phyloP scores from a whole-genome alignment of 331 rosid species.

The Stylosanthes scabra region DNA sequence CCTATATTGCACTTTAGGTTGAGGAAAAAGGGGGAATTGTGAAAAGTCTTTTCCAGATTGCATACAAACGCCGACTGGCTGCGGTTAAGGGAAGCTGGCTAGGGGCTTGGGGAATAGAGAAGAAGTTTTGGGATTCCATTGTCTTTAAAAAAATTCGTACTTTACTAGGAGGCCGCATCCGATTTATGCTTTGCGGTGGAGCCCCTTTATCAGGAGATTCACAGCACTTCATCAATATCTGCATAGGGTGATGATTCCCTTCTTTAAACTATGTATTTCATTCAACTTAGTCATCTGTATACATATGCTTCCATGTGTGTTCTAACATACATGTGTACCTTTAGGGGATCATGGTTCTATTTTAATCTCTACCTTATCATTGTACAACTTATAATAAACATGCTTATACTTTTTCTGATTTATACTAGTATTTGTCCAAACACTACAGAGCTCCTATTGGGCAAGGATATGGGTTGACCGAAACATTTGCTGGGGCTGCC shows the following conservation, averaged over 20 bases:
- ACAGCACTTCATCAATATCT: conserved; percentile 84
- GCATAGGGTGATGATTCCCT: conserved; percentile 77
- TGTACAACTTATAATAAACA: background rate
- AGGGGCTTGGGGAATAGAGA: conserved; percentile 96
- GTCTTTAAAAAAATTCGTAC: conserved; percentile 66
- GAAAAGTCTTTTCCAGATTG: conserved; percentile 69
- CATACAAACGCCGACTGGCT: conserved; percentile 68
- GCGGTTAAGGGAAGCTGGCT: conserved; percentile 95
- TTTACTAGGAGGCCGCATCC: conserved; percentile 75
- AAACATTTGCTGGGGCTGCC: conserved; percentile 96
- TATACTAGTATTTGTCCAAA: conserved; percentile 10
- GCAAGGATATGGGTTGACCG: conserved; percentile 96
- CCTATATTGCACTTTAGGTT: conserved; percentile 56
- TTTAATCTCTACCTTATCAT: background rate
- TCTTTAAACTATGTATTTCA: conserved; percentile 17
- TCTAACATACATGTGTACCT: background rate
- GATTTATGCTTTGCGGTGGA: conserved; percentile 89
- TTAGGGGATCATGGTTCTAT: background rate
- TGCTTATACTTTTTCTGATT: background rate
- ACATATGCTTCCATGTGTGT: background rate
- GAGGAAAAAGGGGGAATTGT: conserved; percentile 70
- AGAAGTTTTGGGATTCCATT: conserved; percentile 67
- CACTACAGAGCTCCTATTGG: conserved; percentile 83
- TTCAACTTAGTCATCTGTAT: conserved; percentile 21
- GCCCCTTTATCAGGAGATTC: conserved; percentile 92